Percentiles rank a stretch among this genome's conserved stretches.
These are phyloP conservation scores for Polymyxa betae DNA, from an alignment of 208 protist genomes.

Conservation along the genomic window DNA sequence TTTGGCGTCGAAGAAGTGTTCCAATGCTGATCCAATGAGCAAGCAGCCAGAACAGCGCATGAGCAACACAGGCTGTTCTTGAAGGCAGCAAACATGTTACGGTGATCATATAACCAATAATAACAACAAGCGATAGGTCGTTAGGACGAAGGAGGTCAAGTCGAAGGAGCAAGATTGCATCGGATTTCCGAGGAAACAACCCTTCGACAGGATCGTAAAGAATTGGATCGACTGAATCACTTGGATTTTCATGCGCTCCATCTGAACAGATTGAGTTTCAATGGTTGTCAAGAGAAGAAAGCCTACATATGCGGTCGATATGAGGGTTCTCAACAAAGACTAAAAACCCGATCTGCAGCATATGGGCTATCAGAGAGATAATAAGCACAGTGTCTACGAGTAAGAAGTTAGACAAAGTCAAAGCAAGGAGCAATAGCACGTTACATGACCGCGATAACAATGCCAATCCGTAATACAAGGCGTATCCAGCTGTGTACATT, in stretches of 20 bases:
- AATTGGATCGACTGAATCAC: neutral
- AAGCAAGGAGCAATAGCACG: neutral
- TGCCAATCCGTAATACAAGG: conserved; percentile 87
- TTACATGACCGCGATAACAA: conserved; percentile 85
- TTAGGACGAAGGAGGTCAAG: conserved; percentile 1
- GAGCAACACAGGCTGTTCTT: conserved; percentile 52
- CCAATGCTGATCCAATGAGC: conserved; percentile 81
- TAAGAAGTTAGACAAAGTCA: conserved; percentile 4
- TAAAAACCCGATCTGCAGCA: conserved; percentile 87
- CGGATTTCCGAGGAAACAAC: neutral
- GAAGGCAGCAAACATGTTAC: neutral
- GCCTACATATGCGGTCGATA: conserved; percentile 70
- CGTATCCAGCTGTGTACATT: conserved; percentile 88
- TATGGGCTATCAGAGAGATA: conserved; percentile 84
- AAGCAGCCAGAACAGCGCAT: conserved; percentile 81
- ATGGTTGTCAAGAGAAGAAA: neutral
- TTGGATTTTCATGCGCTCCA: neutral
- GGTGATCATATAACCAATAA: neutral
- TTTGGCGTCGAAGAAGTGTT: conserved; percentile 63
- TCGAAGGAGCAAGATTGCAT: conserved; percentile 40
- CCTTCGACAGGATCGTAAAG: conserved; percentile 41
- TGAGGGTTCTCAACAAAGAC: conserved; percentile 87
- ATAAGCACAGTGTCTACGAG: conserved; percentile 78
- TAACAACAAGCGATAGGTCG: neutral
- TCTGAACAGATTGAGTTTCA: neutral